Percentiles rank a stretch among this genome's conserved stretches.
These are phyloP conservation scores for Mortierella sp. DNA, from an alignment of 371 early-diverging fungal genomes.

Conservation along the genomic window DNA sequence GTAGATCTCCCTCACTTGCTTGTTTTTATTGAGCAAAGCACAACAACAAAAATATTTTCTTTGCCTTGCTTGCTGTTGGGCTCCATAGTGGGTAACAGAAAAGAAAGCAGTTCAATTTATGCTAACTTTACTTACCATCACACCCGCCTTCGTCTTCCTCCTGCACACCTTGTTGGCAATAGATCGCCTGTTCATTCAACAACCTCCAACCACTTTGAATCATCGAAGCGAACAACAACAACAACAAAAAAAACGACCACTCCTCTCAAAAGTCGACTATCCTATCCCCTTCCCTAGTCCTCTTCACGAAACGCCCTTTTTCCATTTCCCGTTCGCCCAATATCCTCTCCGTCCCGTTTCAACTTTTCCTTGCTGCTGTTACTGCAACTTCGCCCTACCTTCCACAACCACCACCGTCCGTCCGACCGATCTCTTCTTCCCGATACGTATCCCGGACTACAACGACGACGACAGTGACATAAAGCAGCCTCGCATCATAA, in stretches of 20 bases:
- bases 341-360: neutral
- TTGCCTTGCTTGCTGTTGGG: neutral
- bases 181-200: conserved; percentile 4
- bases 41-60: neutral
- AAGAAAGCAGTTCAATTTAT: neutral
- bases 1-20: neutral
- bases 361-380: neutral
- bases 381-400: neutral
- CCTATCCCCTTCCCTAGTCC: neutral
- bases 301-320: conserved; percentile 5
- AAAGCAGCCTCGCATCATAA: neutral
- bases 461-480: neutral
- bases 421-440: conserved; percentile 1
- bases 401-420: neutral
- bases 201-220: neutral
- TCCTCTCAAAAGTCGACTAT: neutral
- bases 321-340: neutral
- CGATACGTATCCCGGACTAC: conserved; percentile 5
- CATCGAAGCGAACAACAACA: neutral
- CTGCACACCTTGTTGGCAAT: neutral
- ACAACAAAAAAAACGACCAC: neutral
- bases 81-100: neutral
- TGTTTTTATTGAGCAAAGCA: neutral
- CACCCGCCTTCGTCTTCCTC: neutral
- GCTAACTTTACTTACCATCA: neutral